Evolutionary conservation across 1,284 basidiomycete genomes (phyloP).

Genomic region (Heliocybe sulcata): DNA sequence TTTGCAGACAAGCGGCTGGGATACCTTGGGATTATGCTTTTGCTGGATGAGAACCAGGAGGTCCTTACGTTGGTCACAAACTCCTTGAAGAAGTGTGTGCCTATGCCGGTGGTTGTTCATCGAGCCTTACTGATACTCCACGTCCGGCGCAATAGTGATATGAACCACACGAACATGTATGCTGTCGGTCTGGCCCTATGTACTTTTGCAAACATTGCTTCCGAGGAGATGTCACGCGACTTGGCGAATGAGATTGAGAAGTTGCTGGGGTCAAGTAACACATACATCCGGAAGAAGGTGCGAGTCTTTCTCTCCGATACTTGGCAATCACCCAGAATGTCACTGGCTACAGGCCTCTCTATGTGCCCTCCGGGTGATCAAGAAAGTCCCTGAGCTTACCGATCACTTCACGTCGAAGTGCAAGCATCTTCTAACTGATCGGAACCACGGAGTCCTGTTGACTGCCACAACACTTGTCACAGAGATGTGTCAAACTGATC

Average conservation of each 20-base stretch:
- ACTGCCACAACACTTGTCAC: slow-evolving; percentile 92
- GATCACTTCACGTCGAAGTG: slow-evolving; percentile 91
- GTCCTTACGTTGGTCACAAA: slow-evolving; percentile 98
- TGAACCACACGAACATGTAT: slow-evolving; percentile 99
- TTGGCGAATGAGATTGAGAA: slow-evolving; percentile 97
- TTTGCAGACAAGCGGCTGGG: slow-evolving; percentile 97
- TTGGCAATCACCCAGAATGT: slow-evolving; percentile 6
- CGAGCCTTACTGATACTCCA: slow-evolving; percentile 7
- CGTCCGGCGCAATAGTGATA: slow-evolving; percentile 62
- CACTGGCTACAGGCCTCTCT: slow-evolving; percentile 69
- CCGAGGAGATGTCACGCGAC: slow-evolving; percentile 98
- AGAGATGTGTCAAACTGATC: slow-evolving; percentile 87
- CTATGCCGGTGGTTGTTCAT: not conserved
- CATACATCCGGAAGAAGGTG: slow-evolving; percentile 98
- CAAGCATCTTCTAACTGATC: slow-evolving; percentile 88
- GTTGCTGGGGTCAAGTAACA: slow-evolving; percentile 93
- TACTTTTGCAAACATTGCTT: slow-evolving; percentile 98
- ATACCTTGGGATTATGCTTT: slow-evolving; percentile 96
- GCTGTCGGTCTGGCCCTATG: slow-evolving; percentile 96
- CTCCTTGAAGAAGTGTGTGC: slow-evolving; percentile 91
- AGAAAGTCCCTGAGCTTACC: slow-evolving; percentile 93
- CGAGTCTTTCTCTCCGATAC: slow-evolving; percentile 8
- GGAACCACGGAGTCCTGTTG: slow-evolving; percentile 95
- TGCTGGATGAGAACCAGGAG: slow-evolving; percentile 97
- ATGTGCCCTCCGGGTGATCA: slow-evolving; percentile 94